Evolutionary conservation across 306 rosid genomes (phyloP), one percentile per base, ranked within the genome.

Genomic region (Malus orientalis): DNA sequence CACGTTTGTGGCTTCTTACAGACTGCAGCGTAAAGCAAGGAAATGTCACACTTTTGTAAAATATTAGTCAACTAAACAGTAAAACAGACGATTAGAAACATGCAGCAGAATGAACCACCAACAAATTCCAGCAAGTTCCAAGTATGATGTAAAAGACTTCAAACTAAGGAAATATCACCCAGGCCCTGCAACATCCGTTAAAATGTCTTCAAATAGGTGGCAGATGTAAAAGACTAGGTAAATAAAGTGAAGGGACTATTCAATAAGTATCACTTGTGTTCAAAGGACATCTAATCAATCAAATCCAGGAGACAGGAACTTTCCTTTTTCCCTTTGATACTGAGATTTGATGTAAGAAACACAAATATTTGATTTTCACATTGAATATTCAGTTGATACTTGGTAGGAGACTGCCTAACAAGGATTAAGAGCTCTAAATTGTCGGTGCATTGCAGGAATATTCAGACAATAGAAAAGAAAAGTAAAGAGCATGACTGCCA

Each of bases 21-120:
- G 74, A 78, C 97, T 91, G 93, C 91, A 88, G 78, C 67, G 8
- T 9, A 69, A 79, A 69, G 82, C 75, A 74, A 79, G 77, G 74
- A 55, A 69, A 85, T 20, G 74, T 78, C 77, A 82, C 69, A 76
- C 49, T 81, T 44, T 69, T 65, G 60, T 64, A 82, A 59, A 64
- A 51, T 45, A 60, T 42, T 44, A 61, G 25, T 25, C 14, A 73
- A 38, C 44, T 14, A 22, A 44, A 16, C 14, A 15, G 69, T 74
- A 74, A 73, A 36, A 27, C 8, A 40, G 69, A 42, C 13, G 44
- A 60, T 42, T 73, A 1, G 47, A 59, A 29, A 58, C 9, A 45
- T 40, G 77, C 77, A 25, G 58, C 77, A 74, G n/a, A 58, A 38
- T 33, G 23, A 23, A 58, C 42, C 54, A 40, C 57, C 58, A 72